Base-by-base conservation (phyloP, 2,329 filamentous ascomycete species). In the Cyphellophora europaea region DNA sequence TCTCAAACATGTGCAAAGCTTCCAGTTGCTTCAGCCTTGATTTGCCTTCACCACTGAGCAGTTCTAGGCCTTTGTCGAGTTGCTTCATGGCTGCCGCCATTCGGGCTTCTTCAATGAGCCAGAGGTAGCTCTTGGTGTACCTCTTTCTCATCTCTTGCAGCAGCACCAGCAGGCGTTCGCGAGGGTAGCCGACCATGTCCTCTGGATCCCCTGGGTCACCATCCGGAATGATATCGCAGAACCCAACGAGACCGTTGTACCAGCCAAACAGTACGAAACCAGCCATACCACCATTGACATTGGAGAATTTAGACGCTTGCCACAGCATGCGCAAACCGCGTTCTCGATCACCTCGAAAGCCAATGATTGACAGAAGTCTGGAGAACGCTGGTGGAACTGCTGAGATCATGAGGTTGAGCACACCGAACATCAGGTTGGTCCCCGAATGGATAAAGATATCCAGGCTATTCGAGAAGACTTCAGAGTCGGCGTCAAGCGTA, bases 381-480 rank as follows among this genome's bases (percentile, higher is more conserved):
- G 76, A 81, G 57, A 96, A 94, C 1, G 88, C 77, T 0, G 91
- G 91, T 0, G 91, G 93, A 1, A 96, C 78, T 64, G 96, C 82
- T 10, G 86, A 93, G n/a, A 96, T 78, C 35, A 96, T 69, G 1
- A 96, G 69, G 11, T 93, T 71, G 1, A 96, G 63, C 19, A 93
- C 72, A 3, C 91, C 91, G 50, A 88, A 95, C 57, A 87, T 94
- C 58, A 95, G 80, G 53, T 83, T 91, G 4, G 79, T 76, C 6
- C 87, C 89, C 0, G 85, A 88, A 55, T 94, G 86, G 23, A 95
- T 79, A 54, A 95, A 98, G 14, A 81, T 62, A 55, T 96, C 89
- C 12, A 89, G 74, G 0, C 83, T 77, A 40, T 88, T 77, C 23
- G 72, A 76, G 47, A 89, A 81, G 2, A 77, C 62, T 4, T 76